phyloP scores from a whole-genome alignment of 2,329 filamentous ascomycete species.

The Pseudogymnoascus sp. region DNA sequence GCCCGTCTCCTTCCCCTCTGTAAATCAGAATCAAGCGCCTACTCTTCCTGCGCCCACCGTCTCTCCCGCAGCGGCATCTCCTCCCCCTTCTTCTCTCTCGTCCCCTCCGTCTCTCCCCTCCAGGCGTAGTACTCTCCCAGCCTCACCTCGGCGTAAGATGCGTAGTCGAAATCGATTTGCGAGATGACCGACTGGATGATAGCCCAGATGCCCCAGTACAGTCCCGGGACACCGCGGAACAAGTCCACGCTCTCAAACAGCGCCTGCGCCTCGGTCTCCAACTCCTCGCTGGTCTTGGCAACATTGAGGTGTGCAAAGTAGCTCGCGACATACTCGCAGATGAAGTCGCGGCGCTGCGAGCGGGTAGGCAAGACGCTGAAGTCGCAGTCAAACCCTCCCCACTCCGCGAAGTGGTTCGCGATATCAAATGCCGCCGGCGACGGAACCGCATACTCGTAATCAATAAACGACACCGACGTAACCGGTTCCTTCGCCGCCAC shows the following conservation, averaged over 20 bases:
- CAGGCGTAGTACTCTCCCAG: conserved; percentile 90
- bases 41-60: conserved; percentile 52
- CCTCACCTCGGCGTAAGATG: conserved; percentile 76
- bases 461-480: conserved; percentile 74
- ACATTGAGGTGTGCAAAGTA: conserved; percentile 54
- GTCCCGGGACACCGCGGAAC: conserved; percentile 83
- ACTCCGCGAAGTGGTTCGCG: conserved; percentile 96
- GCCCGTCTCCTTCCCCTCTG: neutral
- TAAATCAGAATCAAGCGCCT: neutral
- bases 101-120: conserved; percentile 67
- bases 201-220: conserved; percentile 91
- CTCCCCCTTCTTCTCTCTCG: conserved; percentile 44
- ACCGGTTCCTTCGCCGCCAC: conserved; percentile 30
- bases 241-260: conserved; percentile 76
- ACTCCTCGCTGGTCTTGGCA: conserved; percentile 33
- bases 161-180: conserved; percentile 95
- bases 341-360: conserved; percentile 69
- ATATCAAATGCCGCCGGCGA: conserved; percentile 94
- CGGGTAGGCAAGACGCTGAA: conserved; percentile 74
- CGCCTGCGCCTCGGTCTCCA: conserved; percentile 57
- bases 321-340: conserved; percentile 71
- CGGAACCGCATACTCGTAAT: conserved; percentile 96
- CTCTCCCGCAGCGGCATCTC: conserved; percentile 68
- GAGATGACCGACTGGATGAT: conserved; percentile 91
- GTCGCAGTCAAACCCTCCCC: conserved; percentile 95